These are phyloP conservation scores for Debaryomyces psychrophilus DNA, from an alignment of 1,139 yeast species.

Conservation along the genomic window DNA sequence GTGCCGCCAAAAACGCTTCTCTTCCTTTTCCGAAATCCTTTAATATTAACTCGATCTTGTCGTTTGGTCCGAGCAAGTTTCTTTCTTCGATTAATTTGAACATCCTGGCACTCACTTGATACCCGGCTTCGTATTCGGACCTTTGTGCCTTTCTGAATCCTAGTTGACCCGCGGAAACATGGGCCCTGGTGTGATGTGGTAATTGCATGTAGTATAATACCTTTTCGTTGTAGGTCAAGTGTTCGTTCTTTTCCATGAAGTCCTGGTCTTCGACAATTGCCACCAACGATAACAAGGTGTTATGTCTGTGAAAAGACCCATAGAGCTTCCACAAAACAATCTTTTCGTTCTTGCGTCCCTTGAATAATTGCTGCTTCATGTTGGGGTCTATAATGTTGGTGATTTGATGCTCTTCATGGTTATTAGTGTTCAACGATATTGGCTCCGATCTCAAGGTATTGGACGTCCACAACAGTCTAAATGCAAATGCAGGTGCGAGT, in stretches of 20 bases:
- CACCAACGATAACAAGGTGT: conserved; percentile 76
- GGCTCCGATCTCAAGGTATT: not conserved
- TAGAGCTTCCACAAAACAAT: conserved; percentile 69
- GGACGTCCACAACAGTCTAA: not conserved
- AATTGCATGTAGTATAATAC: conserved; percentile 78
- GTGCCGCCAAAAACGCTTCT: conserved; percentile 80
- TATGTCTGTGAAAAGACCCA: conserved; percentile 78
- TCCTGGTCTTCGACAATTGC: conserved; percentile 70
- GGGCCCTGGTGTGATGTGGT: conserved; percentile 72
- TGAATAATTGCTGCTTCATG: conserved; percentile 12
- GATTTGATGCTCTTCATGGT: conserved; percentile 1
- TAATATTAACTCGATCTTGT: conserved; percentile 70
- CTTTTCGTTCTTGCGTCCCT: conserved; percentile 28
- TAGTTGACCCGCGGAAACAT: conserved; percentile 70
- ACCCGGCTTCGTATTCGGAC: conserved; percentile 94
- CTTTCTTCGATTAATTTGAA: conserved; percentile 71
- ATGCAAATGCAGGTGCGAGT: not conserved
- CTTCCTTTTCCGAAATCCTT: conserved; percentile 89
- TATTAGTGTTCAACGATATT: not conserved
- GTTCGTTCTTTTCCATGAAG: conserved; percentile 58
- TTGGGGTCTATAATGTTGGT: conserved; percentile 11
- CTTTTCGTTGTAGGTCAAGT: conserved; percentile 68
- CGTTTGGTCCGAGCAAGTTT: conserved; percentile 51
- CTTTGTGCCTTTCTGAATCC: conserved; percentile 81
- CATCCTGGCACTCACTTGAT: conserved; percentile 76